Base-by-base conservation (phyloP, 2,329 filamentous ascomycete species). In the Trichoderma koningii region DNA sequence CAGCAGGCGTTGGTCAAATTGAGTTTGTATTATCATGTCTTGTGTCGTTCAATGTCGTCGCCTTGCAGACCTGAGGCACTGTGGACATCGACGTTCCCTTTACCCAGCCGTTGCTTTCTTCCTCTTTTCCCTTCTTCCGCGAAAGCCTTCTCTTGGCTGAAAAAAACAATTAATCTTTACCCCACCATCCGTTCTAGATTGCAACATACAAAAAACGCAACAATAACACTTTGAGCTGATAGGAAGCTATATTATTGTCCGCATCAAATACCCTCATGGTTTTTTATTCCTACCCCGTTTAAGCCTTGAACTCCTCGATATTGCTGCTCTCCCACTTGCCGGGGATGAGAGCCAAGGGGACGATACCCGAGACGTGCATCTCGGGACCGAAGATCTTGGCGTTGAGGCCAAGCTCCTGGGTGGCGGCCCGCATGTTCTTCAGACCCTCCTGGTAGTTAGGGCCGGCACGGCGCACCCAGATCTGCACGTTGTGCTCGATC, bases 361-460 rank as follows among this genome's bases (percentile, higher is more conserved):
- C 94, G 75, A 98, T 98, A 78, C 95, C 95, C 60, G 90, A 94
- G 74, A 99, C 94, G 82, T 98, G 93, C 92, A 98, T 97, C 82
- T 97, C 88, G 52, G 85, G 85, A 63, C 85, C 85, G 69, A 87
- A 87, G 74, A 87, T 84, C 79, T 86, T 85, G 76, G 84, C 83
- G 70, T 85, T 78, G 70, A 99, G 87, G 72, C 92, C 91, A 66
- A 99, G 87, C 84, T 99, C 95, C 78, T 94, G 88, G 67, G 93
- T 95, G 67, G 96, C 94, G 56, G 88, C 87, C 87, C 98, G 98
- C 87, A 99, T 97, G 88, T 98, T 99, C 89, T 97, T 97, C 71
- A 99, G 89, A 82, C 95, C 95, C 83, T 99, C 95, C 82, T 99
- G 95, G 88, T 96, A 99, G 87, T 99, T 99, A 80, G 95, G 95